Evolutionary conservation across 345 rosid genomes (phyloP).

Genomic region (Eucalyptus sp.): DNA sequence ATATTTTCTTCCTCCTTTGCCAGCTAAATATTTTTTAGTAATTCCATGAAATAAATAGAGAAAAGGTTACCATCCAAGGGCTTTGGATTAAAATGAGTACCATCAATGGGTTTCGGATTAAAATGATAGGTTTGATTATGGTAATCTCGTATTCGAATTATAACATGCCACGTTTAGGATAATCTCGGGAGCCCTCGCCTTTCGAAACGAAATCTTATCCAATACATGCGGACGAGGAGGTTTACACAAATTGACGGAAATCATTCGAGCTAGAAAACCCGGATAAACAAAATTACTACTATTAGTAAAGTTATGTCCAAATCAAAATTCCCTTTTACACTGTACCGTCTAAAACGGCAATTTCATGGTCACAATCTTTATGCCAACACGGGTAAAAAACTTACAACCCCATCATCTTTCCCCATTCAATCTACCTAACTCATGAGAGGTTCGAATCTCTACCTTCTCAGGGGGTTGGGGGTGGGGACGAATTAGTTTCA

Average conservation of each 20-base stretch:
- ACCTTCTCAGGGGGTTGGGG: no score
- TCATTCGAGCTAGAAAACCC: not conserved
- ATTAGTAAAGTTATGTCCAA: not conserved
- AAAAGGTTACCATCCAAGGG: not conserved
- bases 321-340: not conserved
- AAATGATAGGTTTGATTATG: not conserved
- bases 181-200: not conserved
- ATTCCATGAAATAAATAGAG: not conserved
- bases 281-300: rapidly evolving
- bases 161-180: rapidly evolving
- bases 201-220: not conserved
- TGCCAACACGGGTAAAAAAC: not conserved
- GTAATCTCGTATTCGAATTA: not conserved
- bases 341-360: not conserved
- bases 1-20: not conserved
- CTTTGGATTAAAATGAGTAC: not conserved
- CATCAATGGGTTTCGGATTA: not conserved
- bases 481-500: no score
- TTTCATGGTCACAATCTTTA: not conserved
- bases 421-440: not conserved
- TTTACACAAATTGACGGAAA: not conserved
- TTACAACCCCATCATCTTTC: not conserved
- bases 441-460: no score
- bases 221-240: not conserved
- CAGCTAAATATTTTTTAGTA: not conserved